A percentile compares a stretch with the other conserved stretches of the same genome.
Conservation (phyloP, 108 stramenopile species). For the Fistulifera pelliculosa region DNA sequence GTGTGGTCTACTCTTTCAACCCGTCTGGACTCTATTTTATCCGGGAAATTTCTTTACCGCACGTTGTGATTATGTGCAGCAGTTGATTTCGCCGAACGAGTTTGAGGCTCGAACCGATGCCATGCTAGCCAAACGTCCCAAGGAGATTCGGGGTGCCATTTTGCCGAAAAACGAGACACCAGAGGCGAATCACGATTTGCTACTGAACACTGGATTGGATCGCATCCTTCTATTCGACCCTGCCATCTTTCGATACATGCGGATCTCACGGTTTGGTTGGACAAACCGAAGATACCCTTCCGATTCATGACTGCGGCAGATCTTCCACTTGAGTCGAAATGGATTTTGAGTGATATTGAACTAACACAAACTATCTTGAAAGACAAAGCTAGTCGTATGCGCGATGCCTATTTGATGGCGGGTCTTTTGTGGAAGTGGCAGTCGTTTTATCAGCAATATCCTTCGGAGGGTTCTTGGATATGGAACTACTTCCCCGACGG, state of each 20-base stretch:
- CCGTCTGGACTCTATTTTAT: conserved; percentile 36
- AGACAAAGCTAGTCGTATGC: conserved; percentile 22
- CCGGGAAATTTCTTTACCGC: conserved; percentile 48
- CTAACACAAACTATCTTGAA: background rate
- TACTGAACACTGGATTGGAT: conserved; percentile 44
- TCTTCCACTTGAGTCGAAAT: conserved; percentile 23
- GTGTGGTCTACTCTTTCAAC: conserved; percentile 35
- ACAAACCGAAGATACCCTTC: conserved; percentile 15
- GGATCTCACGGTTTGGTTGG: background rate
- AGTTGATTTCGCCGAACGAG: conserved; percentile 32
- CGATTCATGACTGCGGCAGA: conserved; percentile 24
- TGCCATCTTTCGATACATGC: conserved; percentile 17
- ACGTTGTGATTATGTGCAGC: conserved; percentile 30
- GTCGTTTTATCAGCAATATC: conserved; percentile 30
- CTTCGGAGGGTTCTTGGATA: conserved; percentile 28
- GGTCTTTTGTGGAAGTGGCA: conserved; percentile 38
- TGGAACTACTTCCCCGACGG: conserved; percentile 40
- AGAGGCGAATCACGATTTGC: conserved; percentile 35
- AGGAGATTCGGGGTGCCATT: background rate
- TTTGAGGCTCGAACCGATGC: conserved; percentile 18
- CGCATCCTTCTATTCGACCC: conserved; percentile 35
- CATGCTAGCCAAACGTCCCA: background rate
- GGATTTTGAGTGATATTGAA: conserved; percentile 10
- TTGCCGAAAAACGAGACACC: conserved; percentile 21
- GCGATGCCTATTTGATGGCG: conserved; percentile 32